These are phyloP conservation scores for Silene latifolia DNA, from an alignment of 148 eudicot genomes.

Conservation along the genomic window DNA sequence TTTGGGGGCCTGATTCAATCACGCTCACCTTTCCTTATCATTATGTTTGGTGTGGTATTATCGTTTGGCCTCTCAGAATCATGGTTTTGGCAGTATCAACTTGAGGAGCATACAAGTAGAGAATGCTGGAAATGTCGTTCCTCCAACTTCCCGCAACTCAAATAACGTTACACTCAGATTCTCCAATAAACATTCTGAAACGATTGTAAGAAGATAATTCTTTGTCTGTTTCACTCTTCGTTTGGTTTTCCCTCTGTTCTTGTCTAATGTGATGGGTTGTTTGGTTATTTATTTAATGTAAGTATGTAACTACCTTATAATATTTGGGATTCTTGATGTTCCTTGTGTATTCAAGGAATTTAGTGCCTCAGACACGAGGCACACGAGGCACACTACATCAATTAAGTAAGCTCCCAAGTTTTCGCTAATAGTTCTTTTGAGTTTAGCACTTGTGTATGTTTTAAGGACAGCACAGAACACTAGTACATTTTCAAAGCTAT, in stretches of 20 bases:
- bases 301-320: background rate
- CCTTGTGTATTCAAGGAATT: background rate
- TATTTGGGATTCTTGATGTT: background rate
- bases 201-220: conserved; percentile 45
- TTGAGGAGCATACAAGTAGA: conserved; percentile 90
- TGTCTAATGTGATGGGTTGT: background rate
- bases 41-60: conserved; percentile 30
- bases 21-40: conserved; percentile 34
- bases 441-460: background rate
- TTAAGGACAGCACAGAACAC: background rate
- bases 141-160: conserved; percentile 74
- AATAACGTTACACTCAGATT: conserved; percentile 80
- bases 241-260: background rate
- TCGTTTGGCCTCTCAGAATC: conserved; percentile 63
- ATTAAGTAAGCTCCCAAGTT: background rate
- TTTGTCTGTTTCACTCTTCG: background rate
- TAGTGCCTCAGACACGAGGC: background rate
- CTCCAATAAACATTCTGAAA: conserved; percentile 36
- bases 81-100: conserved; percentile 90
- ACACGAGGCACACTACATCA: no score
- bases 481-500: background rate
- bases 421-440: background rate
- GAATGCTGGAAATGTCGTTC: conserved; percentile 57
- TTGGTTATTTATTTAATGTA: background rate
- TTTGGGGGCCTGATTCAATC: conserved; percentile 27